Base-by-base conservation (phyloP, 352 stramenopile species). In the Elongisporangium prolatum region DNA sequence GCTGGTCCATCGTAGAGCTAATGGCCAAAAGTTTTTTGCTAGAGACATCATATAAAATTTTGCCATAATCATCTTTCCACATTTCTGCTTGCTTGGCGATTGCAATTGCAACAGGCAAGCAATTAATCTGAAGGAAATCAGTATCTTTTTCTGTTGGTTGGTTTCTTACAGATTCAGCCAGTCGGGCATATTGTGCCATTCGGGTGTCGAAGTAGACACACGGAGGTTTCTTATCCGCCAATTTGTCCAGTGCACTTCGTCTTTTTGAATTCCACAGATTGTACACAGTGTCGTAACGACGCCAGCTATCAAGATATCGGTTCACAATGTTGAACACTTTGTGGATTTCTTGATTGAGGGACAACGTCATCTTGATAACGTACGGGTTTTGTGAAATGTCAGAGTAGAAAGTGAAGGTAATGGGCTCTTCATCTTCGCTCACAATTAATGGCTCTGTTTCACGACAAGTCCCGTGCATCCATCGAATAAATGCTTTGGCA, bases 301-400 rank as follows among this genome's bases (percentile, higher is more conserved):
- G 80, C 95, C 95, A 98, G 20, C 77, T 91, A 61, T 98, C 91
- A 10, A 98, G 62, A 59, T 98, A 98, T 56, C 95, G 92, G 56
- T 97, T 96, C 50, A 97, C 90, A 51, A 97, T 94, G 53, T 93
- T 94, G 67, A 98, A 98, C 0, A 97, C 91, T 50, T 95, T 96
- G 77, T 98, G 89, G 62, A 98, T 97, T 59, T 93, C 83, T 61
- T 97, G 88, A 55, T 98, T 97, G 17, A 98, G 75, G 14, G 80
- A 91, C 48, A 98, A 57, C 18, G 91, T 97, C 73, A 98, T 95
- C 72, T 98, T 97, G 69, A 98, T 96, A 22, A 98, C 87, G 68
- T 98, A 97, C 49, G 93, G 91, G 52, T 97, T 98, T 58, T 97
- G 84, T 7, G 89, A 96, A 50, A 98, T 97, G 55, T 98, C 95